Evolutionary conservation across 2,329 filamentous ascomycete species (phyloP), one percentile per base, ranked within the genome.

Genomic region (Colletotrichum orbiculare): DNA sequence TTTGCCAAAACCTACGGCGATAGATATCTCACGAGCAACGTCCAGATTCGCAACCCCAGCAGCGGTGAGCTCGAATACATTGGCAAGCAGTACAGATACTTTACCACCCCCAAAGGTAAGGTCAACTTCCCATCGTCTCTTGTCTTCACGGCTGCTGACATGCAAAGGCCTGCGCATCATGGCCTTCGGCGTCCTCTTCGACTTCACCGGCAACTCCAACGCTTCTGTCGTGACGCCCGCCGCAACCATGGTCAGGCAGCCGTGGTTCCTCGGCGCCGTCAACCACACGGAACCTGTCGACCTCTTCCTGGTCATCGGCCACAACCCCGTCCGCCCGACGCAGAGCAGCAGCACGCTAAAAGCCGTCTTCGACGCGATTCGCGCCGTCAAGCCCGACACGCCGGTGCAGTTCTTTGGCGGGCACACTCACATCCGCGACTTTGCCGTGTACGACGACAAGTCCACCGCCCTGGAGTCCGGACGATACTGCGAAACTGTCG

Each of bases 381-480:
- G 89, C 13, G 79, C 80, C 10, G 75, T 82, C 15, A 83, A 84
- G 56, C 84, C 87, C 1, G 76, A 83, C 12, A 85, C 83, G 2
- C 89, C 89, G 0, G 84, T 91, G 50, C 87, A 90, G 73, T 82
- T 87, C 57, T 88, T 91, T 68, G 89, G 88, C 17, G 88, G 88
- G 9, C 88, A 90, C 74, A 84, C 80, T 42, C 88, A 90, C 71
- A 84, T 89, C 65, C 85, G 89, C 13, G 88, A 91, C 72, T 89
- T 90, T 72, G 82, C 81, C 15, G 84, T 89, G 2, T 89, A 87
- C 67, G 89, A 91, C 71, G 81, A 86, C 60, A 83, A 82, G 69
- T 83, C 85, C 6, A 87, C 88, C 5, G 87, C 82, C 0, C 78
- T 91, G 8, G 88, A 89, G 69, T 86, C 87, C 3, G 88, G 87